These are phyloP conservation scores for Agrocybe pediades DNA, from an alignment of 768 basidiomycete species.

Conservation along the genomic window DNA sequence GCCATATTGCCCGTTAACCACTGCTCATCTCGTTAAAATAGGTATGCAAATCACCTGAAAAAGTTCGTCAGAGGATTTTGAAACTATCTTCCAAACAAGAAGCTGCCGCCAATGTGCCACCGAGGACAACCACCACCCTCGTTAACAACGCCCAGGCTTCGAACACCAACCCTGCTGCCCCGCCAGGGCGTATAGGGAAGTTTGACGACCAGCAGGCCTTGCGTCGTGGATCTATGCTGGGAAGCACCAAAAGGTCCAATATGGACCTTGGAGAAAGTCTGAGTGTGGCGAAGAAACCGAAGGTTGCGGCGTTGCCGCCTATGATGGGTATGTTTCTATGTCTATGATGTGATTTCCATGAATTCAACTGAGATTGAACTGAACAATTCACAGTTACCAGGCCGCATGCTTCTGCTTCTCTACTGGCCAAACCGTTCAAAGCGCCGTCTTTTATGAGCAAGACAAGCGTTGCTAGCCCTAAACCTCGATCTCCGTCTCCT, in stretches of 20 bases:
- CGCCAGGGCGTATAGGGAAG: slow-evolving; percentile 3
- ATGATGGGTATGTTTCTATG: slow-evolving; percentile 22
- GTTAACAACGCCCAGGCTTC: neutral
- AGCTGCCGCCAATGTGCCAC: slow-evolving; percentile 25
- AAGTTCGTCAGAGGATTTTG: slow-evolving; percentile 47
- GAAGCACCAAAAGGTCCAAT: slow-evolving; percentile 18
- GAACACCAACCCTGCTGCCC: neutral
- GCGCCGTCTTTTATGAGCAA: slow-evolving; percentile 35
- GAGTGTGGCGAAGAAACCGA: slow-evolving; percentile 34
- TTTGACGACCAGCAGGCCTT: slow-evolving; percentile 11
- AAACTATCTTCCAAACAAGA: slow-evolving; percentile 47
- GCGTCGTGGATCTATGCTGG: neutral
- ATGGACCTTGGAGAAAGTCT: slow-evolving; percentile 7
- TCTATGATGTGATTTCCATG: slow-evolving; percentile 36
- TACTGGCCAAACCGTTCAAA: slow-evolving; percentile 47
- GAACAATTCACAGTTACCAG: slow-evolving; percentile 12
- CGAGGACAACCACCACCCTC: slow-evolving; percentile 3
- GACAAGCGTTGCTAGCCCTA: neutral
- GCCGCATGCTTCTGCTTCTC: slow-evolving; percentile 18
- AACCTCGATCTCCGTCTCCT: neutral
- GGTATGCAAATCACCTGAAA: slow-evolving; percentile 82
- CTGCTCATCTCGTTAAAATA: slow-evolving; percentile 24
- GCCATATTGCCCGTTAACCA: neutral
- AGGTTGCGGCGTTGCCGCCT: slow-evolving; percentile 27
- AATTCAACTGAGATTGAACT: neutral